phyloP scores from a whole-genome alignment of 345 rosid species.

The Dimocarpus longan region DNA sequence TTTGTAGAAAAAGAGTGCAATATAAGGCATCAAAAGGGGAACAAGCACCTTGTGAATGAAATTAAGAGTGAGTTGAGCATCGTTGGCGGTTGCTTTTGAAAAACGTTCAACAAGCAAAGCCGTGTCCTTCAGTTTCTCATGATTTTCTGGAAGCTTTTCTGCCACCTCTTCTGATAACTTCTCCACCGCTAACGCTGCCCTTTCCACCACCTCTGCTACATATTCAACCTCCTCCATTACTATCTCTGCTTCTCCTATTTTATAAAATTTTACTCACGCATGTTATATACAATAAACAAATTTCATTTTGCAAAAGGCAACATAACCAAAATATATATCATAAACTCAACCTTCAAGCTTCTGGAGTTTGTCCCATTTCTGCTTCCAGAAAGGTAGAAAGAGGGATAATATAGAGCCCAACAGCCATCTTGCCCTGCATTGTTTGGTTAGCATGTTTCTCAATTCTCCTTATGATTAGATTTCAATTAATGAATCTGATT shows the following conservation, averaged over 20 bases:
- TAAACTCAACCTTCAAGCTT: constrained; percentile 51
- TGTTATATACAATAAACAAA: too few species aligned
- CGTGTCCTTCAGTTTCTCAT: constrained; percentile 54
- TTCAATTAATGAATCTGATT: too few species aligned
- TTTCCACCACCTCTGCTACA: constrained; percentile 53
- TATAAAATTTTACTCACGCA: too few species aligned
- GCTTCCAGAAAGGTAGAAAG: constrained; percentile 56
- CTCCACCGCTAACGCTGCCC: constrained; percentile 38
- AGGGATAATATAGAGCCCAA: constrained; percentile 55
- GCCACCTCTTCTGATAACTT: constrained; percentile 44
- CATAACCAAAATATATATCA: not conserved
- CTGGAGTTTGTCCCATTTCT: constrained; percentile 40
- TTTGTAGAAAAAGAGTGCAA: too few species aligned
- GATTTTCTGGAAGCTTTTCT: constrained; percentile 46
- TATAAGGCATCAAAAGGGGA: too few species aligned
- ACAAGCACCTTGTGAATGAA: constrained; percentile 60
- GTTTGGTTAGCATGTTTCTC: too few species aligned
- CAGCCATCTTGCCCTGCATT: constrained; percentile 66
- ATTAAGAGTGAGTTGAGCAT: constrained; percentile 49
- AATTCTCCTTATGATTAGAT: too few species aligned
- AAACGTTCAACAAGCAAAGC: constrained; percentile 54
- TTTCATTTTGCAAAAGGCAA: too few species aligned
- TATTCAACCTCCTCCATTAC: constrained; percentile 46
- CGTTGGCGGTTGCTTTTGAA: constrained; percentile 63
- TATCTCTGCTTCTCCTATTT: constrained; percentile 51